Base-by-base conservation (phyloP, 768 basidiomycete species). In the Glaciozyma martinii region DNA sequence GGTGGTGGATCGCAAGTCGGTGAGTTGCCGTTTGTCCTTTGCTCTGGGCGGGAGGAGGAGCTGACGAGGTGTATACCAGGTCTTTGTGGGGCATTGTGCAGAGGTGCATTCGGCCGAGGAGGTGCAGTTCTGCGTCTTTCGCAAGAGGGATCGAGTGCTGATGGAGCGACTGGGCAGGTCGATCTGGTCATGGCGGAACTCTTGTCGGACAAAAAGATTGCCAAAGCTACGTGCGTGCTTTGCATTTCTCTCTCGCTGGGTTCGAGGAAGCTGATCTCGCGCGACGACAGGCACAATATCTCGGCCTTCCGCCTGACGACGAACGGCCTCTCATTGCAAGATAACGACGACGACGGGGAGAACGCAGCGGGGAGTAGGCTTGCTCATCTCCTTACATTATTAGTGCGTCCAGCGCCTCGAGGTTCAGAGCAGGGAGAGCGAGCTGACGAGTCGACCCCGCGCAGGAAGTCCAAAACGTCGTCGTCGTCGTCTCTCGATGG, bases 281-380 rank as follows among this genome's bases (percentile, higher is more conserved):
- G 33, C 87, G 37, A 40, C 87, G 1, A 83, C 87, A 29, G 88
- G 87, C 77, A 88, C 88, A 21, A 70, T 52, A 57, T 60, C 27
- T 66, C 25, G 18, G 52, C 62, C 23, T 71, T 62, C 33, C 62
- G 66, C 15, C 33, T 69, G 12, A 32, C 40, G 1, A 10, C 27
- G 29, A 59, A 66, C 64, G 66, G 61, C 0, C 60, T 47, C 5
- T 53, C 30, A 18, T 54, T 47, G 27, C 44, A 68, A 90, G 93
- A 97, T 73, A 93, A 95, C 64, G 90, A 93, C 62, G 93, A 98
- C 65, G 89, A 97, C 63, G 90, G 92, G 2, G 94, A 99, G 78
- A 85, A 87, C 0, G 91, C 90, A 1, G 94, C 94, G 25, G 94
- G 94, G 7, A 85, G 87, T 50, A 82, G 94, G 23, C 78, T 98